These are phyloP conservation scores for Cardamine chenopodiifolia DNA, from an alignment of 345 rosid genomes.

Conservation along the genomic window DNA sequence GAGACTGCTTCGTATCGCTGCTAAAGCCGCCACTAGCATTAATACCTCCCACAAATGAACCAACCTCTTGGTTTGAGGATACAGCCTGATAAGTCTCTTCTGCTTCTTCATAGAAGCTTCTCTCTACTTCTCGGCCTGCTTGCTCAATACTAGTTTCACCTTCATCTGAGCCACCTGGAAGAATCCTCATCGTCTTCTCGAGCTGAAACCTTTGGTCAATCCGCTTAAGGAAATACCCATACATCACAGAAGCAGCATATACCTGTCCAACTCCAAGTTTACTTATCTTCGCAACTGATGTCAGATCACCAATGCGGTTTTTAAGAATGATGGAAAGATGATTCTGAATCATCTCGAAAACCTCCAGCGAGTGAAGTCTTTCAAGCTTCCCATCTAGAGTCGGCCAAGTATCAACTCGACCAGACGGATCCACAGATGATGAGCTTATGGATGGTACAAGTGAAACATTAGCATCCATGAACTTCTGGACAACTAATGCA, in stretches of 20 bases:
- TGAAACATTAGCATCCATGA: conserved; percentile 87
- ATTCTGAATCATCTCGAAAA: conserved; percentile 94
- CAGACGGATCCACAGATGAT: conserved; percentile 56
- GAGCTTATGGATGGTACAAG: conserved; percentile 65
- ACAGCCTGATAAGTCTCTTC: conserved; percentile 49
- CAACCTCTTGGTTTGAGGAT: conserved; percentile 65
- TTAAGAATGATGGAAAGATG: conserved; percentile 87
- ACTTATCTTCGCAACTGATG: conserved; percentile 74
- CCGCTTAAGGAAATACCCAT: conserved; percentile 94
- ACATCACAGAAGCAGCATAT: conserved; percentile 96
- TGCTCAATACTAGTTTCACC: conserved; percentile 45
- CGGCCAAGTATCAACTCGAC: conserved; percentile 67
- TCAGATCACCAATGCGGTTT: conserved; percentile 59
- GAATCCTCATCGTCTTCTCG: conserved; percentile 90
- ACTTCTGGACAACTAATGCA: conserved; percentile 85
- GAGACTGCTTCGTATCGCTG: conserved; percentile 55
- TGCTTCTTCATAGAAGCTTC: conserved; percentile 34
- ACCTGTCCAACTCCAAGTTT: conserved; percentile 91
- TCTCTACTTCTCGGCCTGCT: conserved; percentile 31
- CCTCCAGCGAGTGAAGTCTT: conserved; percentile 81
- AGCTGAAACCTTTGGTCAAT: conserved; percentile 97
- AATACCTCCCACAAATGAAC: conserved; percentile 59
- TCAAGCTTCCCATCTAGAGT: conserved; percentile 64
- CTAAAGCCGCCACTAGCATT: conserved; percentile 58
- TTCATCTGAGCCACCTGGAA: conserved; percentile 56